Conservation (phyloP, 2,329 filamentous ascomycete genomes). For the Diaporthe vexans region DNA sequence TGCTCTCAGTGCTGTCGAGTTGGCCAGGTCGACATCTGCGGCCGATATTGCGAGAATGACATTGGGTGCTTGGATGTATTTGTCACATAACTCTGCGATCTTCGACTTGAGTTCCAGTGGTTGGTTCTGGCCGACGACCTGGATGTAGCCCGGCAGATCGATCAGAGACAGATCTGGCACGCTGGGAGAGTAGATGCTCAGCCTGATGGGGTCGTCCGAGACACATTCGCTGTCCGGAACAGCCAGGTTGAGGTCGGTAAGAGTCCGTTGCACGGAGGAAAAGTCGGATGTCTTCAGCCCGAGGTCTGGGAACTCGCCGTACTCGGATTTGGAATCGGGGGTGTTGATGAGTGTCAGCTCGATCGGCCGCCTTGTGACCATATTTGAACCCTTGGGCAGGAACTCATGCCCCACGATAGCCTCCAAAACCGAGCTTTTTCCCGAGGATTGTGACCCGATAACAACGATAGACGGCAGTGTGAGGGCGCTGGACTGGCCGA, state of each 20-base stretch:
- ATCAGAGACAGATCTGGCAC: slow-evolving; percentile 97
- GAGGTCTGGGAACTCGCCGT: slow-evolving; percentile 95
- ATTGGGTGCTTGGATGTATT: slow-evolving; percentile 96
- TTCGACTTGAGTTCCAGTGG: slow-evolving; percentile 93
- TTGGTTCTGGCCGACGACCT: slow-evolving; percentile 92
- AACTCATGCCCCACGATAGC: slow-evolving; percentile 99
- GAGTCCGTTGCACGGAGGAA: slow-evolving; percentile 88
- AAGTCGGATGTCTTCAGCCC: slow-evolving; percentile 93
- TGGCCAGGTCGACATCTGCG: slow-evolving; percentile 96
- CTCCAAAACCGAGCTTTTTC: slow-evolving; percentile 97
- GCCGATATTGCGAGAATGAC: slow-evolving; percentile 98
- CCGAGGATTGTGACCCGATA: slow-evolving; percentile 97
- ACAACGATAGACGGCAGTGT: slow-evolving; percentile 98
- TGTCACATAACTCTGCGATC: slow-evolving; percentile 96
- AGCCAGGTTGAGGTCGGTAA: slow-evolving; percentile 94
- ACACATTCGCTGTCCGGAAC: slow-evolving; percentile 94
- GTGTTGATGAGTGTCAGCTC: slow-evolving; percentile 97
- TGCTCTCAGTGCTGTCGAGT: slow-evolving; percentile 91
- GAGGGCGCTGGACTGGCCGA: slow-evolving; percentile 91
- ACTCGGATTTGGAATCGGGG: slow-evolving; percentile 86
- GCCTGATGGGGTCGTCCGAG: slow-evolving; percentile 95
- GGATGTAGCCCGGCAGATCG: slow-evolving; percentile 96
- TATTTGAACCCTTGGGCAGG: slow-evolving; percentile 96
- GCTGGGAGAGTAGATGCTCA: slow-evolving; percentile 94
- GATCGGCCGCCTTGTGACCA: slow-evolving; percentile 96